These are phyloP conservation scores for Xylaria sp. DNA, from an alignment of 2,329 filamentous ascomycete genomes.

Conservation along the genomic window DNA sequence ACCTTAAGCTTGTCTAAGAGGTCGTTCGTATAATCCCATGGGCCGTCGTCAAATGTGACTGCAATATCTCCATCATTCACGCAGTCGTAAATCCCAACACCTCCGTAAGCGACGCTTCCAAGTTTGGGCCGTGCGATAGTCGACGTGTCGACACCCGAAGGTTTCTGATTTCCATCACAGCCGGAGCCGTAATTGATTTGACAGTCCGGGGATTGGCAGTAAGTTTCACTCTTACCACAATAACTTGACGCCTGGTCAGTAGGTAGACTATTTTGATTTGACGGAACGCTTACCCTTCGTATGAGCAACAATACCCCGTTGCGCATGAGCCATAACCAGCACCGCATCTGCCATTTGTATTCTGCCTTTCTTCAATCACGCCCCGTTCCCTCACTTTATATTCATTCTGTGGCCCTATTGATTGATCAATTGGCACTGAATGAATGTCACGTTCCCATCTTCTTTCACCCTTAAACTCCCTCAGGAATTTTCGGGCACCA, in stretches of 20 bases:
- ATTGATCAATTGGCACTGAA: constrained; percentile 24
- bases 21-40: constrained; percentile 67
- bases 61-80: constrained; percentile 66
- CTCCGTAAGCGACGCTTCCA: constrained; percentile 59
- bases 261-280: constrained; percentile 3
- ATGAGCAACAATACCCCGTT: constrained; percentile 48
- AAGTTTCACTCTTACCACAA: constrained; percentile 45
- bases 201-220: constrained; percentile 49
- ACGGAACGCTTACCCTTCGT: constrained; percentile 46
- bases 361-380: constrained; percentile 44
- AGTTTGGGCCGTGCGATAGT: constrained; percentile 57
- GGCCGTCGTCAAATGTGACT: constrained; percentile 73
- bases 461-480: constrained; percentile 42
- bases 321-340: constrained; percentile 44
- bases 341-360: constrained; percentile 44
- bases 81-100: constrained; percentile 62
- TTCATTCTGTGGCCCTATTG: constrained; percentile 23
- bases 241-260: constrained; percentile 43
- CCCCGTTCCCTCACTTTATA: constrained; percentile 32
- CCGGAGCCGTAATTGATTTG: constrained; percentile 57
- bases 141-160: constrained; percentile 59
- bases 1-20: constrained; percentile 63
- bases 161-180: constrained; percentile 60
- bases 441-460: constrained; percentile 41
- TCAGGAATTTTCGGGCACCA: constrained; percentile 46